Evolutionary conservation across 352 stramenopile species (phyloP).

Genomic region (Paralagenidium karlingii): DNA sequence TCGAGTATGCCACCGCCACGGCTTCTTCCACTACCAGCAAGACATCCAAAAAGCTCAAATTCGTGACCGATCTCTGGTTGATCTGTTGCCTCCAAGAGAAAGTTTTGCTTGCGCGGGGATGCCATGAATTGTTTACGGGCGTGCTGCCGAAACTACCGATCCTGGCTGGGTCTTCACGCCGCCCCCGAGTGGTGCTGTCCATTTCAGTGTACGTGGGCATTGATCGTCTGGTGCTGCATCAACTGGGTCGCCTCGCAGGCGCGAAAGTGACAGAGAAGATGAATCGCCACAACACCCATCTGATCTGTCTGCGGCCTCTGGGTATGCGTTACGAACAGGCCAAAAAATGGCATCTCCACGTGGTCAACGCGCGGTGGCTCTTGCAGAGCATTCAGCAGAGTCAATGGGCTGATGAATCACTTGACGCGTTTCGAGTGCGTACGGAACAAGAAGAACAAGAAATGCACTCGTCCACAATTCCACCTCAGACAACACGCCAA

Average conservation of each 20-base stretch:
- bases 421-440: conserved; percentile 14
- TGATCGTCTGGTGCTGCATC: conserved; percentile 42
- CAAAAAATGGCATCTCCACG: conserved; percentile 23
- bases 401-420: conserved; percentile 14
- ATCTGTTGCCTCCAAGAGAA: conserved; percentile 40
- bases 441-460: too few relatives aligned
- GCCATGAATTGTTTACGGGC: conserved; percentile 29
- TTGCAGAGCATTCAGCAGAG: conserved; percentile 40
- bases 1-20: too few relatives aligned
- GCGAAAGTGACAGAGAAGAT: conserved; percentile 35
- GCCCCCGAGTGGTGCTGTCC: conserved; percentile 2
- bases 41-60: too few relatives aligned
- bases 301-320: conserved; percentile 35
- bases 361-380: conserved; percentile 58
- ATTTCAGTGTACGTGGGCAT: conserved; percentile 51
- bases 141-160: conserved; percentile 18
- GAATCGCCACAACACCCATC: conserved; percentile 42
- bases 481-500: too few relatives aligned
- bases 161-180: too few relatives aligned
- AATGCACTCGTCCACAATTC: neutral
- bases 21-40: too few relatives aligned
- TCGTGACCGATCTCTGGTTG: conserved; percentile 65
- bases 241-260: conserved; percentile 39
- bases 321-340: conserved; percentile 58
- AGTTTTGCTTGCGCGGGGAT: conserved; percentile 27